Conservation (phyloP, 257 asterid species). For the Fraxinus anomala region DNA sequence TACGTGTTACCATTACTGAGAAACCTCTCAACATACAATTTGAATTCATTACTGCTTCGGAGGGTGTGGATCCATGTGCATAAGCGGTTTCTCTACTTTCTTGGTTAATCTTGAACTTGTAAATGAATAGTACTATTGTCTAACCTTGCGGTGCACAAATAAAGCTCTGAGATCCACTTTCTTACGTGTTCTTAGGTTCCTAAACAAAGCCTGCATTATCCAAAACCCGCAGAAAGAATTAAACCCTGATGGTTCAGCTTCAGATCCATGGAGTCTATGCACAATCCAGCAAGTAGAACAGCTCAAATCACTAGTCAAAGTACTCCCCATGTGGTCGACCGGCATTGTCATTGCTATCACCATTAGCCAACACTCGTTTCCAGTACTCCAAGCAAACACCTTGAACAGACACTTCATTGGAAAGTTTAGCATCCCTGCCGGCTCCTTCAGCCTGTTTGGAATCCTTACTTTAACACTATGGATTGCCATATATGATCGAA, state of each 20-base stretch:
- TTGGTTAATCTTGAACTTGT: background rate
- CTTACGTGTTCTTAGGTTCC: slow-evolving; percentile 25
- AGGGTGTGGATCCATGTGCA: background rate
- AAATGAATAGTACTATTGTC: background rate
- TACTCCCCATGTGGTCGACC: slow-evolving; percentile 78
- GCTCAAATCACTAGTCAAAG: slow-evolving; percentile 53
- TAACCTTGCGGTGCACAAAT: background rate
- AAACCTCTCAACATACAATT: too few species aligned
- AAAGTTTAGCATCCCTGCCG: slow-evolving; percentile 60
- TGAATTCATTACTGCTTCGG: too few species aligned
- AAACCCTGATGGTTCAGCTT: slow-evolving; percentile 47
- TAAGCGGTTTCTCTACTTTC: background rate
- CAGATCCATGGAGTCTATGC: slow-evolving; percentile 57
- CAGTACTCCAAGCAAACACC: slow-evolving; percentile 62
- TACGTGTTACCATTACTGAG: too few species aligned
- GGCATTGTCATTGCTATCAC: slow-evolving; percentile 56
- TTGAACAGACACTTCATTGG: slow-evolving; percentile 47
- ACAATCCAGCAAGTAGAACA: slow-evolving; percentile 66
- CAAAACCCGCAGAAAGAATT: slow-evolving; percentile 41
- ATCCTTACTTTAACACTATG: slow-evolving; percentile 53
- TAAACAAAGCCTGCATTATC: slow-evolving; percentile 62
- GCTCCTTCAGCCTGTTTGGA: slow-evolving; percentile 43
- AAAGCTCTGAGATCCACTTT: background rate
- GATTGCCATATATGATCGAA: slow-evolving; percentile 57
- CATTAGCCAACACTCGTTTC: slow-evolving; percentile 58